Evolutionary conservation across 768 basidiomycete genomes (phyloP).

Genomic region (Dacryopinax spathularia): DNA sequence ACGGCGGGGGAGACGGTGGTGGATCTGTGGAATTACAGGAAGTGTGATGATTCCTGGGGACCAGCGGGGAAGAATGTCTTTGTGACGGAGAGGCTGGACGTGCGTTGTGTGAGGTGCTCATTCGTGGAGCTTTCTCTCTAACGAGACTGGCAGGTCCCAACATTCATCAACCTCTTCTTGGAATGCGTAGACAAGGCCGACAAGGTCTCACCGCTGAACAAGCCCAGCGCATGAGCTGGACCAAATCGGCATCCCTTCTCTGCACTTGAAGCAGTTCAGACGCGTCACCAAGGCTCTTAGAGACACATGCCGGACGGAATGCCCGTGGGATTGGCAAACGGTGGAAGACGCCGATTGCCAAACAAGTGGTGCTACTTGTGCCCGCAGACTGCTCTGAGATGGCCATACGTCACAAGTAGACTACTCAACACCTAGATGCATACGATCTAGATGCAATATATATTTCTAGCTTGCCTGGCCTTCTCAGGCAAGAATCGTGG

Average conservation of each 20-base stretch:
- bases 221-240: not conserved
- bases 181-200: constrained; percentile 48
- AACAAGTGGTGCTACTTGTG: too few relatives aligned
- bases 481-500: too few relatives aligned
- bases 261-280: not conserved
- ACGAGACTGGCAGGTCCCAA: constrained; percentile 33
- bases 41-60: constrained; percentile 54
- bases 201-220: constrained; percentile 44
- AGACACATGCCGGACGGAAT: too few relatives aligned
- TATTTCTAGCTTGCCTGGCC: too few relatives aligned
- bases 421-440: too few relatives aligned
- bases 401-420: too few relatives aligned
- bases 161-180: constrained; percentile 53
- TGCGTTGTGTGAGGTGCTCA: constrained; percentile 25
- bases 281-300: too few relatives aligned
- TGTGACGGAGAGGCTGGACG: constrained; percentile 54
- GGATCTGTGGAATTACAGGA: constrained; percentile 53
- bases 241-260: not conserved
- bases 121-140: not conserved
- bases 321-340: too few relatives aligned
- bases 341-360: too few relatives aligned
- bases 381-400: too few relatives aligned
- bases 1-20: constrained; percentile 68
- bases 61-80: constrained; percentile 57
- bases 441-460: too few relatives aligned